Base-by-base conservation (phyloP, 208 protist genomes). In the Wallacemonas collosoma region DNA sequence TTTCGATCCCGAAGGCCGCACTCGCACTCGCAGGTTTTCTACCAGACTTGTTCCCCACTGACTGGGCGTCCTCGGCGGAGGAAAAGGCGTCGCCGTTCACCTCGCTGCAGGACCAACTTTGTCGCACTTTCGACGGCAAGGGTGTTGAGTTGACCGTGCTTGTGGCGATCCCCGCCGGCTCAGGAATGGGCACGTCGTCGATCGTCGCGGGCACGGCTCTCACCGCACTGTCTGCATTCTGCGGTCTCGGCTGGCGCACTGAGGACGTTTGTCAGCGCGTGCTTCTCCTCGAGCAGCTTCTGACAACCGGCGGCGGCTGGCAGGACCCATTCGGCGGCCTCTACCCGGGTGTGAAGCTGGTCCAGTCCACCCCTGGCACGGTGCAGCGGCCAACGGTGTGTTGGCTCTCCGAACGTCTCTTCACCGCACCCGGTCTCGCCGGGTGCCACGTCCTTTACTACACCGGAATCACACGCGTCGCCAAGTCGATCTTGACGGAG, bases 241-340 rank as follows among this genome's bases (percentile, higher is more conserved):
- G 77, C 65, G 63, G 72, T 39, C 68, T 88, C 60, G 47, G 48
- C 26, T 93, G 83, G 79, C 54, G 83, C 51, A 66, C 69, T 17
- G 74, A 85, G 26, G 75, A 64, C 35, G 75, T 89, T 57, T 81
- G 80, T 57, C 83, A 72, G 51, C 81, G 76, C 26, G 86, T 90
- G 53, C 65, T 93, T 66, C 70, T 76, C 44, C 47, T 89, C 7
- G 85, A 93, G 82, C 83, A 91, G 78, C 79, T 93, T 62, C 66
- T 93, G 41, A 88, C 83, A 17, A 87, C 83, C 2, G 86, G 86
- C 17, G 86, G 88, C 14, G 88, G 83, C 17, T 91, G 85, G 86
- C 82, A 91, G 66, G 88, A 91, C 68, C 85, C 85, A 72, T 87
- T 83, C 80, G 85, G 85, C 38, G 82, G 81, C 1, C 68, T 93